Conservation (phyloP, 805 yeast species). For the Kazachstania africana region DNA sequence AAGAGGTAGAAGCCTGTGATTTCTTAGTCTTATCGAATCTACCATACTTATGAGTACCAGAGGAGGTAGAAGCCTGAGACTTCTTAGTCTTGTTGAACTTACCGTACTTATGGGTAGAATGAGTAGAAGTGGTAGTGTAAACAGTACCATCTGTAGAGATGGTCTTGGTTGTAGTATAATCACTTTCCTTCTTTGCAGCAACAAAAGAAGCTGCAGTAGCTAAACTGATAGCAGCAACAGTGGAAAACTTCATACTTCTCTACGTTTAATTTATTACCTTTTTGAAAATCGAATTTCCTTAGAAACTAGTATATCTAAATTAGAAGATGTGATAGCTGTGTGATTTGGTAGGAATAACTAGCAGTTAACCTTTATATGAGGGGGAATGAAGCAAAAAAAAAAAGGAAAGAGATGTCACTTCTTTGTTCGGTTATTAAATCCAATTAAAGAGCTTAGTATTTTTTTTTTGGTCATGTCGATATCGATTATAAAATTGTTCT, state of each 20-base stretch:
- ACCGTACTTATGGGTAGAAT: slow-evolving; percentile 43
- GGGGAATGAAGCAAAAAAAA: no score
- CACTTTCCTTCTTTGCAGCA: slow-evolving; percentile 15
- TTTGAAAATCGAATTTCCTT: no score
- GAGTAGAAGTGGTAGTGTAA: slow-evolving; percentile 19
- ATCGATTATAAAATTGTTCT: no score
- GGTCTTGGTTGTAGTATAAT: slow-evolving; percentile 8
- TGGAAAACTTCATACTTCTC: slow-evolving; percentile 35
- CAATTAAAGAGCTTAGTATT: no score
- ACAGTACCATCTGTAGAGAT: slow-evolving; percentile 18
- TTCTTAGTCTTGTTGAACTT: slow-evolving; percentile 33
- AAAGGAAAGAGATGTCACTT: no score
- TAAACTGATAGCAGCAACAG: slow-evolving; percentile 31
- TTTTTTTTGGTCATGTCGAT: no score
- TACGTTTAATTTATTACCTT: no score
- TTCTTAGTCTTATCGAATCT: slow-evolving; percentile 34
- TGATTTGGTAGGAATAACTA: no score
- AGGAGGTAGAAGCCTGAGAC: slow-evolving; percentile 22
- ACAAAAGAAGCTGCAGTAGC: slow-evolving; percentile 27
- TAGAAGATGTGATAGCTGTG: no score
- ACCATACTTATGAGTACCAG: slow-evolving; percentile 50
- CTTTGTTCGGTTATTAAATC: no score
- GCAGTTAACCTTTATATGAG: no score
- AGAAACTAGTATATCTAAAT: no score
- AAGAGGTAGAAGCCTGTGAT: slow-evolving; percentile 21